phyloP scores from a whole-genome alignment of 2,329 filamentous ascomycete species.

The Pseudogymnoascus sp. region DNA sequence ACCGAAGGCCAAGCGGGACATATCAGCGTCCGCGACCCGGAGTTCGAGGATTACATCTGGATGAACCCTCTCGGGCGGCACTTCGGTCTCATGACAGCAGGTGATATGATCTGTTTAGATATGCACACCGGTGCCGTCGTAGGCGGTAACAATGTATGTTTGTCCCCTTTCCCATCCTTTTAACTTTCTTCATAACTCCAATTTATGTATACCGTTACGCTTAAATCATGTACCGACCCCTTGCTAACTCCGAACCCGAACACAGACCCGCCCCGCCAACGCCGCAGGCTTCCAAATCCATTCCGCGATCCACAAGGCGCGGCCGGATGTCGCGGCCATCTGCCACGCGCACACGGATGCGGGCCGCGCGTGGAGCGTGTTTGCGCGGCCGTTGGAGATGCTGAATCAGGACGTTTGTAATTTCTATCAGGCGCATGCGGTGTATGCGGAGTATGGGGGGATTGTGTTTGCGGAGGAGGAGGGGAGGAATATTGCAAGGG shows the following conservation, averaged over 20 bases:
- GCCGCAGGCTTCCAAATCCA: conserved; percentile 66
- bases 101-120: conserved; percentile 62
- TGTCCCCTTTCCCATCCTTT: neutral
- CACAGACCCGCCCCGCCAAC: conserved; percentile 50
- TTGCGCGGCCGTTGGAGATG: conserved; percentile 62
- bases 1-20: conserved; percentile 65
- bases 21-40: conserved; percentile 61
- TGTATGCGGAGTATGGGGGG: conserved; percentile 60
- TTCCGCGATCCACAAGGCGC: conserved; percentile 59
- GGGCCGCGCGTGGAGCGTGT: conserved; percentile 63
- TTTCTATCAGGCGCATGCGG: conserved; percentile 58
- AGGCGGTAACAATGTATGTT: conserved; percentile 48
- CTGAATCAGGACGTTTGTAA: conserved; percentile 62
- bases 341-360: conserved; percentile 63
- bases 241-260: neutral
- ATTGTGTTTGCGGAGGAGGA: conserved; percentile 59
- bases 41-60: conserved; percentile 58
- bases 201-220: neutral
- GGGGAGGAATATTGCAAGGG: conserved; percentile 55
- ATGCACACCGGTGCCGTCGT: conserved; percentile 53
- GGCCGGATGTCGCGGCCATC: conserved; percentile 58
- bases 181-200: neutral
- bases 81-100: conserved; percentile 58
- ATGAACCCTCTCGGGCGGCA: conserved; percentile 61
- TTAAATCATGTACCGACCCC: neutral